Percentiles rank a stretch among this genome's conserved stretches.
Conservation (phyloP, 768 basidiomycete genomes). For the Daedaleopsis nitida region DNA sequence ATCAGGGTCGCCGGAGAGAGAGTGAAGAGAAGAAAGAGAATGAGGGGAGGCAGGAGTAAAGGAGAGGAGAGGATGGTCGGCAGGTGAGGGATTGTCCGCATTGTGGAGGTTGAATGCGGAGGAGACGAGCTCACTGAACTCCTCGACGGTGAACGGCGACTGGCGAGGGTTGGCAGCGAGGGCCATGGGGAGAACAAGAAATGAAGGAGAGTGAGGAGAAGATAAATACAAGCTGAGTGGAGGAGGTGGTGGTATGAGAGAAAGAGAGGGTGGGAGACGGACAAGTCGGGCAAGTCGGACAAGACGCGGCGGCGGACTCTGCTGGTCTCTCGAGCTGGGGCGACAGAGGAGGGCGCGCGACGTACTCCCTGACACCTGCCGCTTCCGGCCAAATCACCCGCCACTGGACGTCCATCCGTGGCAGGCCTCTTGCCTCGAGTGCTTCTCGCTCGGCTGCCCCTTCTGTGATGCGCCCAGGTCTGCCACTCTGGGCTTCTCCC, state of each 20-base stretch:
- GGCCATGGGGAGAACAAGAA: conserved; percentile 9
- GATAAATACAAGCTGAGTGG: conserved; percentile 14
- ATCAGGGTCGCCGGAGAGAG: conserved; percentile 19
- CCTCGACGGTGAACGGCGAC: conserved; percentile 26
- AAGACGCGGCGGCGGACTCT: background rate
- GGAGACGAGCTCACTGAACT: conserved; percentile 31
- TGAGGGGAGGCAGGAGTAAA: conserved; percentile 4
- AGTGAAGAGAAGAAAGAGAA: background rate
- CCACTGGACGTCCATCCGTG: background rate
- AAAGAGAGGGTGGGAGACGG: background rate
- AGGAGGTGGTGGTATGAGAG: conserved; percentile 11
- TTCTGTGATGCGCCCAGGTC: conserved; percentile 2
- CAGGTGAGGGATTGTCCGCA: background rate
- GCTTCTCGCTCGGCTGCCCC: background rate
- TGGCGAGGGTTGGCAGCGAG: conserved; percentile 13
- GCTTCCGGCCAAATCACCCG: conserved; percentile 6
- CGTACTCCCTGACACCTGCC: conserved; percentile 18
- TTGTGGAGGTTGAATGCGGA: conserved; percentile 26
- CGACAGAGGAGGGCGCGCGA: conserved; percentile 8
- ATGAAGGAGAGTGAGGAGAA: conserved; percentile 16
- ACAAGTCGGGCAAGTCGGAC: background rate
- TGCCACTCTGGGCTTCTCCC: conserved; percentile 4
- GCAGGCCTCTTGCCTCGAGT: background rate
- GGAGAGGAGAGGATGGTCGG: conserved; percentile 8
- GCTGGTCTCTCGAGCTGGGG: background rate